These are phyloP conservation scores for Alternaria incomplexa DNA, from an alignment of 2,329 filamentous ascomycete genomes.

Conservation along the genomic window DNA sequence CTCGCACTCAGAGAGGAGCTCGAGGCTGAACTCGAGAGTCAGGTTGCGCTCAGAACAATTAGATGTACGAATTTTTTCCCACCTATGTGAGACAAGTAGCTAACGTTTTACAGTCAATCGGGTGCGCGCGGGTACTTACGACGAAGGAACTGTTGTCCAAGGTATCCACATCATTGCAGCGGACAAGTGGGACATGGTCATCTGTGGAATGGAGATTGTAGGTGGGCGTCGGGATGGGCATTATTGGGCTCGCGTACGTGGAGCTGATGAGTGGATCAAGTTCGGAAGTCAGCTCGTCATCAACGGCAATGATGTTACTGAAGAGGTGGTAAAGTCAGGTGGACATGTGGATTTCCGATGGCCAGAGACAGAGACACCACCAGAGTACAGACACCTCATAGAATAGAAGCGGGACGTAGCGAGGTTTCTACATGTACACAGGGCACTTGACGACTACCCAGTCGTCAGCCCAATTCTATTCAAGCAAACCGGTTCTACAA, in stretches of 20 bases:
- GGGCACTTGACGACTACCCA: background rate
- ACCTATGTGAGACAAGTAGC: background rate
- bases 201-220: background rate
- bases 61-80: background rate
- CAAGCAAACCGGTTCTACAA: constrained; percentile 11
- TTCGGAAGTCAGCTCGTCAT: background rate
- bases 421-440: background rate
- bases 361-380: background rate
- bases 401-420: too few species aligned
- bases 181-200: background rate
- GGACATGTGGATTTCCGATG: background rate
- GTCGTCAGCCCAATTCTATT: background rate
- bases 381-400: background rate
- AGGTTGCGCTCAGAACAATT: background rate
- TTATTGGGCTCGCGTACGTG: background rate
- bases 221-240: background rate
- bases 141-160: background rate
- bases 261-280: background rate
- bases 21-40: background rate
- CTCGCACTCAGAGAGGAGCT: background rate
- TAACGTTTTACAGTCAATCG: background rate
- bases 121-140: background rate
- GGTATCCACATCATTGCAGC: background rate
- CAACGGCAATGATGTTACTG: background rate
- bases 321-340: background rate